Evolutionary conservation across 1,284 basidiomycete species (phyloP), one percentile per base, ranked within the genome.

Genomic region (Boletus subluridellus): DNA sequence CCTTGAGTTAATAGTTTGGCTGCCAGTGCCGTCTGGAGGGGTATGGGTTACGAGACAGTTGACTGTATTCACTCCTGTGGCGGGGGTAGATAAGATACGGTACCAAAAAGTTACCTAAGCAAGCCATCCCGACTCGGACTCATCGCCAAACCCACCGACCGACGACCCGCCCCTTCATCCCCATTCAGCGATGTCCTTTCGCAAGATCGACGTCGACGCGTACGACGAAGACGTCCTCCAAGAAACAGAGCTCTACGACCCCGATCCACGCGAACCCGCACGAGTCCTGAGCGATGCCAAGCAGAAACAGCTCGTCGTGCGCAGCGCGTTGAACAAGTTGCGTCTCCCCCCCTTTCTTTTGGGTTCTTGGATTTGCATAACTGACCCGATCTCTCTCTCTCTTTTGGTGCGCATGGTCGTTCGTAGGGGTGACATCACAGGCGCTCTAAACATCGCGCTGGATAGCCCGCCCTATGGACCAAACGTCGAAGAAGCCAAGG

Each of bases 131-230:
- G 15, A 38, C 8, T 34, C 11, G 9, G 32, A 32, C 32, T 32
- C 30, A 37, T 35, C 11, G 12, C 4, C 6, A 44, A 26, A 14
- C 12, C 24, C 14, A 12, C 32, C 1, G 32, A 34, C 32, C 32
- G 9, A 10, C 7, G 26, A 45, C 24, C 21, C 21, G 1, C 17
- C 10, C 21, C 48, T 34, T 24, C 9, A 10, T 15, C 14, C 21
- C 32, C 28, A 4, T n/a, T 28, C 50, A 14, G 74, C 66, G 49
- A 92, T 92, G 89, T 84, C 85, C 61, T 97, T 94, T 76, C 83
- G 95, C 65, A 95, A 95, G 77, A 95, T 98, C 77, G 90, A 98
- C 76, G 92, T 98, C 67, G 95, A 98, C 77, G 82, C 81, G 52
- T 95, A 87, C 77, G 96, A 98, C 70, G 95, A 98, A 73, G 96